Evolutionary conservation across 257 asterid genomes (phyloP), one percentile per base, ranked within the genome.

Genomic region (Plantago elongata): DNA sequence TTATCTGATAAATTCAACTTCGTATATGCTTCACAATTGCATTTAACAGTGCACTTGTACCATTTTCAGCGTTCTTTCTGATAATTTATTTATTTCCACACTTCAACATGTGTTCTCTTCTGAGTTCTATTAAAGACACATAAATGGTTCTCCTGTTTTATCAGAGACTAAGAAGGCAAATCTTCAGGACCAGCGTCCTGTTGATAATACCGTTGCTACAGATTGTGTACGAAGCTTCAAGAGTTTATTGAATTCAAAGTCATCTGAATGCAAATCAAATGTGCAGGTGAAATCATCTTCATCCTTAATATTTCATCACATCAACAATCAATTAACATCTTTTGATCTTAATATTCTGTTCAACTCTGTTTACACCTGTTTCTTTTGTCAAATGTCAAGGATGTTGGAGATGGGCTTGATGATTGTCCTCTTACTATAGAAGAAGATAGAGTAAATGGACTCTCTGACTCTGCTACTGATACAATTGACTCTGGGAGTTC

Each of bases 401-500:
- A 75, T 65, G 80, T 61, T 60, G 69, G 65, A 70, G 81, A 65
- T 37, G 69, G 72, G 69, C 62, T 58, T 16, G 81, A 82, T 45
- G 67, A 57, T 46, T 50, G 71, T 62, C 75, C 57, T 55, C 69
- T 42, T 67, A 43, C 69, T 44, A 57, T 72, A 67, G 83, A 75
- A 69, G 85, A 73, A 76, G 83, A 82, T 65, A 63, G 69, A 50
- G 81, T 68, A 62, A 66, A 71, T 61, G 72, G 57, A 71, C 51
- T 73, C 54, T 75, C 77, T 64, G 71, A 58, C 13, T 75, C 79
- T 30, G 72, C 82, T 68, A 58, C 79, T n/a, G 75, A 74, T 60
- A 83, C 66, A 56, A 64, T 69, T 9, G 83, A 73, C 69, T 72
- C 86, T 50, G 87, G 78, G 64, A 75, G 78, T 68, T 78, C 79